Base-by-base conservation (phyloP, 2,329 filamentous ascomycete species). In the Pseudomassariella vexata region DNA sequence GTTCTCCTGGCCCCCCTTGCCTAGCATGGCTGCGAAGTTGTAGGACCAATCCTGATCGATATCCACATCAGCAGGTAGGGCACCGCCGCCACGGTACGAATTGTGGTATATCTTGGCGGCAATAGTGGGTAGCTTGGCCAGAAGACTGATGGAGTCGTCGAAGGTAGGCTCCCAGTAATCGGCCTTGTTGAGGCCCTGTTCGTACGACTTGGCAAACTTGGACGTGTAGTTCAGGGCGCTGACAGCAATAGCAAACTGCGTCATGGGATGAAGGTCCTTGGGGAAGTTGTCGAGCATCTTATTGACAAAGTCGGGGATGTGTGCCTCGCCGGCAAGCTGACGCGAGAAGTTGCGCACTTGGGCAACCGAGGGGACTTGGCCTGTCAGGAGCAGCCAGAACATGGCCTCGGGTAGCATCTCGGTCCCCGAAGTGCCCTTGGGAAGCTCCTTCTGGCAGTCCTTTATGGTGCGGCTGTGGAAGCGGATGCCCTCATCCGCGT, bases 111-210 rank as follows among this genome's bases (percentile, higher is more conserved):
- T 95, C 64, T 95, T 94, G 37, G 92, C 92, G 18, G 92, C 92
- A 47, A 98, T 89, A 40, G 87, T 94, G 41, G 92, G 92, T 33
- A 98, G 81, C 72, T 98, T 98, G 41, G 90, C 92, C 35, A 98
- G 76, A 41, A 98, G 74, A 28, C 83, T 86, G 60, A 98, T 95
- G 59, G 76, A 81, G 68, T 98, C 92, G 57, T 96, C 90, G 55
- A 94, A 96, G 26, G 87, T 94, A 10, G 90, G 87, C 67, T 96
- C 92, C 92, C 92, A 98, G 76, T 96, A 96, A 49, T 95, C 87
- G 32, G 87, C 85, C 73, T 96, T 98, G 73, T 81, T 85, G 45
- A 96, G 66, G 21, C 92, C 92, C 48, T 82, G 66, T 60, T 89
- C 90, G 61, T 98, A 98, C 14, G 84, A 84, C 63, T 88, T 89